Evolutionary conservation across 345 rosid species (phyloP).

Genomic region (Cardiospermum halicacabum): DNA sequence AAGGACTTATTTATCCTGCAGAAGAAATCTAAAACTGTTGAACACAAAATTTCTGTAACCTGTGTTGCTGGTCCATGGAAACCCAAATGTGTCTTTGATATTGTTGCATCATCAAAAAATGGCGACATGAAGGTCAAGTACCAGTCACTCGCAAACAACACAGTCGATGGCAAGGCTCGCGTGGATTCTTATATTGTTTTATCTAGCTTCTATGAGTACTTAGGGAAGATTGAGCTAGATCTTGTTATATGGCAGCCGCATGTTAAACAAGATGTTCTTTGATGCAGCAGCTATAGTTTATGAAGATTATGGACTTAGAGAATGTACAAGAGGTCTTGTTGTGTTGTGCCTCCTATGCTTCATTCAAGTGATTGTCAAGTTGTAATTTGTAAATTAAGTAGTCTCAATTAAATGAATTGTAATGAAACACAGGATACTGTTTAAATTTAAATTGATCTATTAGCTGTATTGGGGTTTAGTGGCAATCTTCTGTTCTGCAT

Average conservation of each 20-base stretch:
- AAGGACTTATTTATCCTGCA: not conserved
- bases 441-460: no score
- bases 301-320: not conserved
- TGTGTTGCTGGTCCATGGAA: slow-evolving; percentile 7
- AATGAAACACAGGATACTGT: no score
- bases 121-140: not conserved
- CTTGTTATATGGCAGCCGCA: slow-evolving; percentile 3
- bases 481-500: no score
- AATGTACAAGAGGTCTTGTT: not conserved
- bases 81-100: not conserved
- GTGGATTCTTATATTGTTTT: not conserved
- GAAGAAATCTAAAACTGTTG: slow-evolving; percentile 6
- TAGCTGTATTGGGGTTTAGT: no score
- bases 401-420: no score
- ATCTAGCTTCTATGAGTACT: not conserved
- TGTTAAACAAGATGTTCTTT: not conserved
- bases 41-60: slow-evolving; percentile 20
- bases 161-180: not conserved
- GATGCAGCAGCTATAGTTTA: not conserved
- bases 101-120: not conserved
- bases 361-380: not conserved
- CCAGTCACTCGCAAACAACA: not conserved
- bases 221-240: not conserved
- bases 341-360: not conserved
- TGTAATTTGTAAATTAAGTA: not conserved